Evolutionary conservation across 2,329 filamentous ascomycete genomes (phyloP).

Genomic region (Sporothrix mexicana): DNA sequence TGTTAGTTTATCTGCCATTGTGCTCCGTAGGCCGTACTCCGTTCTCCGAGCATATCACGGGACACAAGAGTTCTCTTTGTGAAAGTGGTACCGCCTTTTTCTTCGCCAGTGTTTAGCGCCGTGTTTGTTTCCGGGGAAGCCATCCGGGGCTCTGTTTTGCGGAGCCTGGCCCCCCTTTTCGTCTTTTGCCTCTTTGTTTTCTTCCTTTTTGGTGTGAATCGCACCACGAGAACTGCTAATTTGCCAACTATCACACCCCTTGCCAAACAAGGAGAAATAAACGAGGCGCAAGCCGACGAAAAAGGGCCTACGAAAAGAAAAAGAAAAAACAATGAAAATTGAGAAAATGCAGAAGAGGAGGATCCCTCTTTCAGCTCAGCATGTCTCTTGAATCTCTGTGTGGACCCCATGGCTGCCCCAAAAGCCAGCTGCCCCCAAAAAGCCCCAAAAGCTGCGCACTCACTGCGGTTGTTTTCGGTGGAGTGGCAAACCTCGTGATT

Average conservation of each 20-base stretch:
- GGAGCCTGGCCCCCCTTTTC: conserved; percentile 4
- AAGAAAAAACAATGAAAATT: too few species aligned
- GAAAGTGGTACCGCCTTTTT: conserved; percentile 17
- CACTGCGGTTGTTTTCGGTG: conserved; percentile 22
- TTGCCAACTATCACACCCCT: conserved; percentile 12
- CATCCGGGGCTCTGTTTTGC: conserved; percentile 27
- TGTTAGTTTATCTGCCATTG: neutral
- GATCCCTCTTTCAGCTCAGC: conserved; percentile 15
- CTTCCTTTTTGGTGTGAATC: neutral
- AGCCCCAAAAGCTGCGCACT: neutral
- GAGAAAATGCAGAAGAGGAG: neutral
- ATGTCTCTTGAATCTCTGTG: neutral
- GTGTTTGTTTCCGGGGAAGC: conserved; percentile 34
- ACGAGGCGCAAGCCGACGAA: neutral
- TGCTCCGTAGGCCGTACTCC: neutral
- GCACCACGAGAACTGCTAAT: neutral
- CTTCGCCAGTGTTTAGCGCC: too few species aligned
- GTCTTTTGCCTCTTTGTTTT: neutral
- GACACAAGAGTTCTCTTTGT: neutral
- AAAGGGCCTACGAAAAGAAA: too few species aligned
- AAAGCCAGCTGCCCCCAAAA: too few species aligned
- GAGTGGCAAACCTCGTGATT: conserved; percentile 8
- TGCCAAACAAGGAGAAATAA: neutral
- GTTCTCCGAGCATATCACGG: neutral
- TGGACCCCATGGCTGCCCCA: neutral